Evolutionary conservation across 1,284 basidiomycete species (phyloP), one percentile per base, ranked within the genome.

Genomic region (Leucoagaricus sp.): DNA sequence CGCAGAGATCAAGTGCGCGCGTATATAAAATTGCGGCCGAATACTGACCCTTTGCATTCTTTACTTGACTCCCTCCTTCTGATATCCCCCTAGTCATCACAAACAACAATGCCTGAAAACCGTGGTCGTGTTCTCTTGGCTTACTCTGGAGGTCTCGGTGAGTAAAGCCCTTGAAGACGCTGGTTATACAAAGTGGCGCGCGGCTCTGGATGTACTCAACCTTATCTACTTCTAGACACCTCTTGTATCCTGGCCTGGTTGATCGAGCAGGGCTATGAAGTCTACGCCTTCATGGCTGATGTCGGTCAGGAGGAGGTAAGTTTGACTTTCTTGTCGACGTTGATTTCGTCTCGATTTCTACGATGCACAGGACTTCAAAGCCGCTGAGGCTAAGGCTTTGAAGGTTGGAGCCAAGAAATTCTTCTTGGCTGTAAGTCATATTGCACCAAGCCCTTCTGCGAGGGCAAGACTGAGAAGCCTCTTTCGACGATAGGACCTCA

Each of bases 241-340:
- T 96, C 94, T 36, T 97, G 94, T 75, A 98, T 98, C 75, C 87
- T 97, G 66, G 92, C 92, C 54, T 97, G 94, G 94, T 81, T 97
- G 75, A 96, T 98, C 73, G 96, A 99, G 73, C 83, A 98, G 73
- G 95, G 94, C 55, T 98, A 98, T 77, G 93, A 98, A 69, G 96
- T 98, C 62, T 87, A 93, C 65, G 94, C 96, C 40, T 99, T 96
- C 84, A 97, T 99, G 95, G 96, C 96, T 50, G 94, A 98, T 78
- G 94, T 98, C 63, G 96, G 96, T 28, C 96, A 98, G 75, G 95
- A 98, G 75, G 96, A 99, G 82, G 93, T 87, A 58, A 53, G 75
- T 64, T 45, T 48, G 38, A 50, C 55, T 55, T 6, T 13, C 15
- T 15, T 28, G 23, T 26, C 23, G 3, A 47, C 31, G 26, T 17